Base-by-base conservation (phyloP, 1,284 basidiomycete species). In the Moesziomyces sp. region DNA sequence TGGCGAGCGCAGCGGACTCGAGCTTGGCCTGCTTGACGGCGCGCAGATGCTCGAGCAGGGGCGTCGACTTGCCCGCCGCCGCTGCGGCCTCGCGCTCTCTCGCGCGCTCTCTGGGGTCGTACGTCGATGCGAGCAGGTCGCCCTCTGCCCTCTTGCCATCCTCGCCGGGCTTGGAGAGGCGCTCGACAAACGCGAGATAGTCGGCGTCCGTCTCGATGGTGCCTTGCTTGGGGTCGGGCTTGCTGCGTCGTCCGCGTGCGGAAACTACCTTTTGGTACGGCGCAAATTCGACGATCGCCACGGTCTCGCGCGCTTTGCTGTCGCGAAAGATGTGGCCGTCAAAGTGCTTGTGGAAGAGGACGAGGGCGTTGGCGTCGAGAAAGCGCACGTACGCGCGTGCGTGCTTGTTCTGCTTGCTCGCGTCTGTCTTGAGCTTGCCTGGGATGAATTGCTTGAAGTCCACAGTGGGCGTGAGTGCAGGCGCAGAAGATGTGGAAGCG, bases 361-460 rank as follows among this genome's bases (percentile, higher is more conserved):
- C 88, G 11, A 98, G 86, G 5, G 87, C 85, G 16, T 92, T 90
- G 43, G 91, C 88, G 28, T 86, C 88, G 85, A 89, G 91, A 88
- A 98, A 97, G 5, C 91, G 90, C 59, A 97, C 91, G 83, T 98
- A 98, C 13, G 96, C 96, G 28, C 95, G 89, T 30, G 94, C 94
- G 44, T 65, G 64, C 45, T 64, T 59, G 49, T 72, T 76, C 14
- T 74, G 59, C 47, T 76, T 76, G 60, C 68, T 74, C 44, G 52
- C 11, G 28, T 73, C 74, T 1, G 62, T 38, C 58, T 79, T 78
- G 55, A 75, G 52, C 60, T 81, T 79, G 56, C 79, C 81, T 4
- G 53, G 45, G 6, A 82, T 53, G 46, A 70, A 82, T 14, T 48
- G 46, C 26, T 69, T 74, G 55, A 63, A 78, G 70, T 77, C 78